Base-by-base conservation (phyloP, 1,284 basidiomycete genomes). In the Tremellales sp. region DNA sequence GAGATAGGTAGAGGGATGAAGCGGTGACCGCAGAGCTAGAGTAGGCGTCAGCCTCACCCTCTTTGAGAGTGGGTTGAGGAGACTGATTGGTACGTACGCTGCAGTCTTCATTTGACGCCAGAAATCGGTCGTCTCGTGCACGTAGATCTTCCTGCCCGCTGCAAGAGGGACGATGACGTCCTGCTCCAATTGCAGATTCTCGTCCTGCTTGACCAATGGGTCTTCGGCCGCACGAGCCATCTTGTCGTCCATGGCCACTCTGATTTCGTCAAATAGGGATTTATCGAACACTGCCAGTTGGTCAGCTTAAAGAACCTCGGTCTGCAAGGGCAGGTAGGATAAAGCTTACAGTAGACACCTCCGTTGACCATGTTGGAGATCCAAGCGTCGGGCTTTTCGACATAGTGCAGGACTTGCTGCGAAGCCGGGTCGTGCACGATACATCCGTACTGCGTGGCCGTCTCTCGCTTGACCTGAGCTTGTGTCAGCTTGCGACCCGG, bases 71-170 rank as follows among this genome's bases (percentile, higher is more conserved):
- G 22, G 31, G 6, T 10, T 15, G 24, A 29, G 19, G 29, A 11
- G 3, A 11, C 12, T 64, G n/a, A n/a, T n/a, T n/a, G n/a, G n/a
- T n/a, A n/a, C 70, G 56, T 54, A 76, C 69, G 75, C 78, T 40
- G 78, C 78, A 17, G 73, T 74, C 71, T 79, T 79, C 68, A 79
- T 77, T 56, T 78, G 78, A 27, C 74, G 64, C 78, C 78, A 79
- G 54, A 76, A 76, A 37, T 75, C 70, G 13, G 57, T 66, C n/a
- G 73, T 74, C 60, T 75, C 70, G 68, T 74, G 77, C 7, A 78
- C 78, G 54, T 73, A 77, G 50, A 79, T 73, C 65, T 78, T 78
- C 51, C 67, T 67, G 27, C 60, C 49, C 12, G 73, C 70, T 1
- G 76, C 75, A 4, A 79, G 65, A 11, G 77, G 77, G 6, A 74